Conservation (phyloP, 495 filamentous ascomycete genomes). For the Tuber umbilicatum region DNA sequence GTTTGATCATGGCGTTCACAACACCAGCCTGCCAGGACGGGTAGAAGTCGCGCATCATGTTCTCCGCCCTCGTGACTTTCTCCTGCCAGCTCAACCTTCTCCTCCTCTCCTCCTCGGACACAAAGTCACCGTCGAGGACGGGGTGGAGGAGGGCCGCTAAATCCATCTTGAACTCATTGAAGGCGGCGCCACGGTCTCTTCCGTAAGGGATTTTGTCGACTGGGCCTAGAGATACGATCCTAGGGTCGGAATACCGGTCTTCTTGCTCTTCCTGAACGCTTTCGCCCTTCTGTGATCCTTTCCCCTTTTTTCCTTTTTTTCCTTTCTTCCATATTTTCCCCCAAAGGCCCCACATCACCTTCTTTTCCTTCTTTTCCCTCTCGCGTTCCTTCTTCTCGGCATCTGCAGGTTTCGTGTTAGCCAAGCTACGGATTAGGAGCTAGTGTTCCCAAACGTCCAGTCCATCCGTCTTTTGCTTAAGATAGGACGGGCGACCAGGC, state of each 20-base stretch:
- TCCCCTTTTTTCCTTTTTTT: neutral
- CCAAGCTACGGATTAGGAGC: no score
- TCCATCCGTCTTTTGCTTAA: no score
- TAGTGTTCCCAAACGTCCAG: no score
- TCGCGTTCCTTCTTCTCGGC: neutral
- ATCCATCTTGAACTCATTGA: neutral
- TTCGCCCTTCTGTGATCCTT: neutral
- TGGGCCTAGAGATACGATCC: neutral
- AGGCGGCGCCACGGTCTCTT: neutral
- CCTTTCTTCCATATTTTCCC: neutral
- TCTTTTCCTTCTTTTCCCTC: neutral
- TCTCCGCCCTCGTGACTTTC: neutral
- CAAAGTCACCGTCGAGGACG: neutral
- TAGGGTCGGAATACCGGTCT: neutral
- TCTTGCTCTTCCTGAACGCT: neutral
- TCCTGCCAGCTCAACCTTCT: neutral
- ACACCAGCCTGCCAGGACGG: conserved; percentile 11
- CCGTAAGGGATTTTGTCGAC: neutral
- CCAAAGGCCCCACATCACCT: no score
- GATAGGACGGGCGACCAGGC: no score
- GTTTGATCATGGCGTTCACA: conserved; percentile 14
- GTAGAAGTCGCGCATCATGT: conserved; percentile 11
- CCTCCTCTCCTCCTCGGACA: neutral
- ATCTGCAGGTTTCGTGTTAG: no score
- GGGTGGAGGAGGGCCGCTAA: neutral